Evolutionary conservation across 2,329 filamentous ascomycete genomes (phyloP).

Genomic region (Xylariales sp.): DNA sequence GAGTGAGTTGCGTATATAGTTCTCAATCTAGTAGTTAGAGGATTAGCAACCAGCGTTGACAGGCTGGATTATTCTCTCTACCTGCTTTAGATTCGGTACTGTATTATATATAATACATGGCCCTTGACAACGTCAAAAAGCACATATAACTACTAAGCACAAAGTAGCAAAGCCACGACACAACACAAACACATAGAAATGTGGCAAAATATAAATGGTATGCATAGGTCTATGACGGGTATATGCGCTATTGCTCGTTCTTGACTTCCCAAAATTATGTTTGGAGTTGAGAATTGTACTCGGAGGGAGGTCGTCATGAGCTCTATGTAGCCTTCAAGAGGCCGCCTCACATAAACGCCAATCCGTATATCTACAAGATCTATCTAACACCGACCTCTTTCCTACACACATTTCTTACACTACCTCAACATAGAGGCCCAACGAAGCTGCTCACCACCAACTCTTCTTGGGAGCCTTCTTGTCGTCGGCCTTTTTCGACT

Average conservation of each 20-base stretch:
- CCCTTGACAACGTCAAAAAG: not conserved
- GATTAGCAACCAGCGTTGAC: too few relatives aligned
- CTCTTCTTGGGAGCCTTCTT: conserved; percentile 49
- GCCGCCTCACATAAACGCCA: conserved; percentile 15
- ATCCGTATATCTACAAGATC: conserved; percentile 24
- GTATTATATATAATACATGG: not conserved
- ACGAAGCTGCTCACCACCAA: conserved; percentile 44
- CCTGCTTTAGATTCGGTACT: not conserved
- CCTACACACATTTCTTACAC: conserved; percentile 23
- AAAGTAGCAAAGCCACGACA: not conserved
- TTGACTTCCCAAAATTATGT: conserved; percentile 11
- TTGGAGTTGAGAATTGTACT: conserved; percentile 33
- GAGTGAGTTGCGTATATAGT: too few relatives aligned
- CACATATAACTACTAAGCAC: not conserved
- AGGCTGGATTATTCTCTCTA: not conserved
- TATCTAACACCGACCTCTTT: conserved; percentile 5
- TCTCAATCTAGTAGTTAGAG: too few relatives aligned
- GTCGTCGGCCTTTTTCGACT: conserved; percentile 59
- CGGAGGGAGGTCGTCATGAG: conserved; percentile 8
- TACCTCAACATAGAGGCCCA: not conserved
- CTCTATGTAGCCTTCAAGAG: conserved; percentile 19
- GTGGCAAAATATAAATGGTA: not conserved
- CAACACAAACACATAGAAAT: not conserved
- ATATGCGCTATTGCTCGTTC: conserved; percentile 25
- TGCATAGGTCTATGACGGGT: conserved; percentile 35